Base-by-base conservation (phyloP, 345 rosid genomes). In the Hibiscus mutabilis region DNA sequence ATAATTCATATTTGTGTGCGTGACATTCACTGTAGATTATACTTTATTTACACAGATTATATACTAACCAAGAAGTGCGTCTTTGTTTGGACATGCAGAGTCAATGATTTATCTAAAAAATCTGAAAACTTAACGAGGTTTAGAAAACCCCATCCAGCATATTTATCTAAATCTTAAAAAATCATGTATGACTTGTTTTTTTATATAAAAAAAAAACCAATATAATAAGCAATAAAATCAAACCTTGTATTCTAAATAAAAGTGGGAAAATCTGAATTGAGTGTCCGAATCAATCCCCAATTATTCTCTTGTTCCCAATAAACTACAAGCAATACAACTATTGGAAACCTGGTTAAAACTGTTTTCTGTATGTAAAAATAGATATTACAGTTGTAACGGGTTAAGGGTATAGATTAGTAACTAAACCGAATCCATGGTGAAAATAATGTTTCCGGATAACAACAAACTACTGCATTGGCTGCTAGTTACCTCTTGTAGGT, bases 381-480 rank as follows among this genome's bases (percentile, higher is more conserved):
- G 3, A 57, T 5, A 59, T 42, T 42, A 47, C 19, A 29, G 58
- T 25, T 44, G 27, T 18, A 25, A 29, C 27, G 42, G 74, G 74
- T 71, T 60, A 60, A 58, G 55, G 55, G 67, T 44, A 24, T 49
- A 49, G 31, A 71, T 46, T 47, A 71, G 74, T 46, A 44, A 46
- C 29, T 24, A 71, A 60, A 71, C 46, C 55, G 29, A 71, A 59
- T 60, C 55, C 58, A 29, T 44, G 67, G 57, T 18, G 46, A 71
- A 60, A 71, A 71, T 13, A 71, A 71, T 65, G 3, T 71, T 16
- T 12, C 46, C 5, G 42, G 74, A 59, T 22, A 6, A 12, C 55
- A 6, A 60, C 40, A 24, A 31, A 31, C 33, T 19, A 69, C 62
- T 31, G 62, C 62, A 53, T n/a, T 52, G 60, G 29, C 72, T 18